These are phyloP conservation scores for Trichoderma parareesei DNA, from an alignment of 495 filamentous ascomycete species.

Conservation along the genomic window DNA sequence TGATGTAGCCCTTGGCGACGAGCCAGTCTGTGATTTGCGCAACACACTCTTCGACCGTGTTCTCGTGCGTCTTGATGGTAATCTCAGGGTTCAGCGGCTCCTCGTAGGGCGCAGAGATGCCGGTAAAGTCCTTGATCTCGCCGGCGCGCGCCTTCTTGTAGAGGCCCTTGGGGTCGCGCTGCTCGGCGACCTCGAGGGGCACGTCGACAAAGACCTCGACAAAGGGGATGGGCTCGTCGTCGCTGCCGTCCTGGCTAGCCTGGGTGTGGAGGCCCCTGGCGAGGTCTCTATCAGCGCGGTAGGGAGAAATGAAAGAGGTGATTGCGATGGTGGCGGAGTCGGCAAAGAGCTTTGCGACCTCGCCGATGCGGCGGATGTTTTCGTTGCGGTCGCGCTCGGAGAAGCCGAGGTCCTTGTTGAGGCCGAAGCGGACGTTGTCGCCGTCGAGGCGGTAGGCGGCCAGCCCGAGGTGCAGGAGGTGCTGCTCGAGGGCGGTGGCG, in stretches of 20 bases:
- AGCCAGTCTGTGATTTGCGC: slow-evolving; percentile 74
- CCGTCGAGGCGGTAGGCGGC: slow-evolving; percentile 91
- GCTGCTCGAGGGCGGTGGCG: slow-evolving; percentile 90
- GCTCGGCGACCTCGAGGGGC: slow-evolving; percentile 81
- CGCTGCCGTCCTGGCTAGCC: slow-evolving; percentile 33
- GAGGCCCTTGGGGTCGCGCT: slow-evolving; percentile 90
- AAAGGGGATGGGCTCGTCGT: slow-evolving; percentile 65
- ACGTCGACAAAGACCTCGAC: slow-evolving; percentile 91
- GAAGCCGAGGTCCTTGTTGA: slow-evolving; percentile 97
- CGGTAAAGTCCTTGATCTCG: slow-evolving; percentile 95
- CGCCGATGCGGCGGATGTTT: slow-evolving; percentile 93
- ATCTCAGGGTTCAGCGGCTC: slow-evolving; percentile 80
- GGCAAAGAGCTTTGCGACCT: slow-evolving; percentile 95
- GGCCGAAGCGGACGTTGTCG: slow-evolving; percentile 95
- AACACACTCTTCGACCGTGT: slow-evolving; percentile 79
- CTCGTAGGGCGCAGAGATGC: slow-evolving; percentile 90
- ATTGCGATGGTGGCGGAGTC: slow-evolving; percentile 80
- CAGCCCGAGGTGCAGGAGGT: slow-evolving; percentile 75
- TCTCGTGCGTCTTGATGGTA: slow-evolving; percentile 65
- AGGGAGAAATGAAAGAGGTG: slow-evolving; percentile 95
- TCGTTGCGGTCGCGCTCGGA: slow-evolving; percentile 87
- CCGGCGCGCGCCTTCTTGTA: slow-evolving; percentile 94
- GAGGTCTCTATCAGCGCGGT: slow-evolving; percentile 72
- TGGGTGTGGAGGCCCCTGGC: slow-evolving; percentile 71
- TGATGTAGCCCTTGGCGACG: slow-evolving; percentile 39